These are phyloP conservation scores for Leccinum griseonigrum DNA, from an alignment of 1,284 basidiomycete genomes.

Conservation along the genomic window DNA sequence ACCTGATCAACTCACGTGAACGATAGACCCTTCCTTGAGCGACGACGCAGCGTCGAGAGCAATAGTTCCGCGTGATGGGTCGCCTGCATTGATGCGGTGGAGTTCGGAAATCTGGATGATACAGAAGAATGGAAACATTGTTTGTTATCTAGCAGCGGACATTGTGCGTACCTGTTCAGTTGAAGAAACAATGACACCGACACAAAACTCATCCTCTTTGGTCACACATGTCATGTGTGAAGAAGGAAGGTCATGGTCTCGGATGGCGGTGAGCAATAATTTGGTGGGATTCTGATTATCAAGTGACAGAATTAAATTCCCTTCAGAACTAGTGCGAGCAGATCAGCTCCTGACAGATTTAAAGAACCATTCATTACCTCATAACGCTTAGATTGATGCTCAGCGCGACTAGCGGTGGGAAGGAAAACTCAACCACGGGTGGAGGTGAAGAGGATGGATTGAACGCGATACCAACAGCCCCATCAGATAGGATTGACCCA, in stretches of 20 bases:
- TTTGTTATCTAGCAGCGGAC: not conserved
- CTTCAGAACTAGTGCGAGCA: conserved; percentile 56
- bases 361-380: conserved; percentile 38
- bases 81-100: conserved; percentile 71
- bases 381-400: conserved; percentile 56
- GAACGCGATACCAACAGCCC: conserved; percentile 74
- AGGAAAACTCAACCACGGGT: conserved; percentile 38
- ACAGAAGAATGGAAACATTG: not conserved
- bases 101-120: conserved; percentile 42
- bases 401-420: conserved; percentile 54
- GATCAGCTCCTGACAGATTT: not conserved
- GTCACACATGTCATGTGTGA: conserved; percentile 8
- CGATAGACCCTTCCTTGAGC: conserved; percentile 51
- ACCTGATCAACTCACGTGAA: conserved; percentile 50
- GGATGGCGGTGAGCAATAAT: conserved; percentile 63
- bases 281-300: conserved; percentile 68
- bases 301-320: conserved; percentile 73
- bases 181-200: conserved; percentile 45
- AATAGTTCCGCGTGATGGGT: conserved; percentile 74
- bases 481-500: conserved; percentile 54
- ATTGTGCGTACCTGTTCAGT: conserved; percentile 13
- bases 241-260: conserved; percentile 36
- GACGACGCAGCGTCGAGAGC: conserved; percentile 66
- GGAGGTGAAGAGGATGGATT: conserved; percentile 23
- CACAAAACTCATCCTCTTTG: conserved; percentile 71